A percentile compares a stretch with the other conserved stretches of the same genome.
Evolutionary conservation across 768 basidiomycete species (phyloP).

Genomic region (Boletus rubropictus): DNA sequence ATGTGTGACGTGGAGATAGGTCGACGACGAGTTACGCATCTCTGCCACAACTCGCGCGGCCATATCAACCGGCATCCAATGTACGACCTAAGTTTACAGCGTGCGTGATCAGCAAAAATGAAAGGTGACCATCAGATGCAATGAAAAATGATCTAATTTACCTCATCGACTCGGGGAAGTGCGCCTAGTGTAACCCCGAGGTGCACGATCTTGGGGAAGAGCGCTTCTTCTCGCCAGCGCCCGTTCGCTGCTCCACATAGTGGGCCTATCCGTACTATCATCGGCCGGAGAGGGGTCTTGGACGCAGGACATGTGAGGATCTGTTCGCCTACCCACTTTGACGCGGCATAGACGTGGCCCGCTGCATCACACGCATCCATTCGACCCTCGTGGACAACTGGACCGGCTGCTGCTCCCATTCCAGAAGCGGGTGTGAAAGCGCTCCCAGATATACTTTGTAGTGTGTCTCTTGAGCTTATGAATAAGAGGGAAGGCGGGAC

Average conservation of each 20-base stretch:
- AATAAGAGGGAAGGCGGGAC: constrained; percentile 30
- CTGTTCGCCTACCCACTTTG: constrained; percentile 24
- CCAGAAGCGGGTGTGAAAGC: not conserved
- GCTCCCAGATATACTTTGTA: not conserved
- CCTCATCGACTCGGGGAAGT: constrained; percentile 22
- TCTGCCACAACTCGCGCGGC: constrained; percentile 13
- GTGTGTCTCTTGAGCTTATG: constrained; percentile 24
- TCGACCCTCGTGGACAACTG: not conserved
- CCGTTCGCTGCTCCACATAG: constrained; percentile 34
- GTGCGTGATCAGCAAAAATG: not conserved
- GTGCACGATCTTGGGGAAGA: constrained; percentile 33
- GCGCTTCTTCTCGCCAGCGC: constrained; percentile 35
- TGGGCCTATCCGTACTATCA: constrained; percentile 35
- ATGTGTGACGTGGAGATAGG: constrained; percentile 10
- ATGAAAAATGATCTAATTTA: constrained; percentile 1
- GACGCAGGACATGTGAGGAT: constrained; percentile 18
- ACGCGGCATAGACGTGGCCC: constrained; percentile 10
- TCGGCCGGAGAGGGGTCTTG: constrained; percentile 17
- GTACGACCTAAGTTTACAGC: not conserved
- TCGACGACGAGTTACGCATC: constrained; percentile 10
- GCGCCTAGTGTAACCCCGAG: constrained; percentile 13
- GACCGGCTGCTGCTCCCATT: not conserved
- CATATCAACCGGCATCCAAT: constrained; percentile 14
- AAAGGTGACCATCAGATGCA: too few relatives aligned
- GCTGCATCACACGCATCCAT: constrained; percentile 9